Evolutionary conservation across 2,329 filamentous ascomycete species (phyloP).

Genomic region (Clonostachys rosea): DNA sequence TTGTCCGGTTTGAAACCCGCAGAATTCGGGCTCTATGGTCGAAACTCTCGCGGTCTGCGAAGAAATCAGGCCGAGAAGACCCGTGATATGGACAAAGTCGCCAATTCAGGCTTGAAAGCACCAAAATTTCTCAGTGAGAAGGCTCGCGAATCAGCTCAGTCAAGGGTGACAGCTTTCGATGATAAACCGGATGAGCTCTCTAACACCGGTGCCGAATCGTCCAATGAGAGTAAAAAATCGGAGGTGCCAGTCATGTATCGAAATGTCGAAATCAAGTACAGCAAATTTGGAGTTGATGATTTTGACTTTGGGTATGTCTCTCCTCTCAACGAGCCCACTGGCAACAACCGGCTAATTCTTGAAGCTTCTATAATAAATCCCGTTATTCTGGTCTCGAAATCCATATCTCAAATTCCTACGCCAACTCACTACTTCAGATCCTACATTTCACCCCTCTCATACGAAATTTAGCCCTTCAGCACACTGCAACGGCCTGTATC

Average conservation of each 20-base stretch:
- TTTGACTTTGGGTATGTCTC: slow-evolving; percentile 83
- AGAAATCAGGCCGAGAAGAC: slow-evolving; percentile 84
- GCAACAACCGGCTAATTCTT: slow-evolving; percentile 19
- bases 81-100: slow-evolving; percentile 54
- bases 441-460: slow-evolving; percentile 86
- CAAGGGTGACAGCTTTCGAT: slow-evolving; percentile 31
- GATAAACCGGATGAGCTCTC: slow-evolving; percentile 50
- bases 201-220: slow-evolving; percentile 62
- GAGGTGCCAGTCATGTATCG: slow-evolving; percentile 88
- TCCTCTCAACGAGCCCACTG: slow-evolving; percentile 22
- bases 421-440: slow-evolving; percentile 86
- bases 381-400: slow-evolving; percentile 88
- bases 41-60: slow-evolving; percentile 66
- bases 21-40: slow-evolving; percentile 74
- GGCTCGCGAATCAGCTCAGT: slow-evolving; percentile 61
- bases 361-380: slow-evolving; percentile 86
- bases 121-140: slow-evolving; percentile 96
- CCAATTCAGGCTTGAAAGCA: slow-evolving; percentile 59
- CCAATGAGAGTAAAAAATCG: slow-evolving; percentile 69
- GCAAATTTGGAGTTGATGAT: slow-evolving; percentile 97
- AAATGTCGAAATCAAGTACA: slow-evolving; percentile 97
- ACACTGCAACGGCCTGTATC: slow-evolving; percentile 80
- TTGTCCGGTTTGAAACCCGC: slow-evolving; percentile 63
- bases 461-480: slow-evolving; percentile 82
- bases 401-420: slow-evolving; percentile 95